Conservation (phyloP, 129 eudicot species). For the Escallonia rubra region DNA sequence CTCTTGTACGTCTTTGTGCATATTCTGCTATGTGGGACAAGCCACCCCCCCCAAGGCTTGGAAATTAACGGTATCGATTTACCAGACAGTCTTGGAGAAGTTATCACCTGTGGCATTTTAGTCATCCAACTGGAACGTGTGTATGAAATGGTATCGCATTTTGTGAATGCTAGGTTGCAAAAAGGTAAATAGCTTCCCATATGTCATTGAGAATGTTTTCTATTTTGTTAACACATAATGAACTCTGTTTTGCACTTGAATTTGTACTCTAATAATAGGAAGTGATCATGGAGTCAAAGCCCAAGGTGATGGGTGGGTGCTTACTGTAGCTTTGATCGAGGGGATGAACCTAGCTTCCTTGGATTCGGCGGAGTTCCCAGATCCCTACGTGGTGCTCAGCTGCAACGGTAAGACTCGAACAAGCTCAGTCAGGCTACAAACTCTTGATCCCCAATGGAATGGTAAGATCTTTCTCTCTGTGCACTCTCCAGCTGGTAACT, state of each 20-base stretch:
- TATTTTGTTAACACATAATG: neutral
- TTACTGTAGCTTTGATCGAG: constrained; percentile 82
- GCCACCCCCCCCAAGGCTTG: constrained; percentile 48
- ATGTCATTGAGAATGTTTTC: neutral
- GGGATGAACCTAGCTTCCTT: constrained; percentile 60
- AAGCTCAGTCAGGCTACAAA: constrained; percentile 95
- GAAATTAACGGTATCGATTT: constrained; percentile 75
- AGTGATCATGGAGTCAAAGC: constrained; percentile 90
- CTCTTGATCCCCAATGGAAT: constrained; percentile 88
- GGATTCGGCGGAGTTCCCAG: constrained; percentile 47
- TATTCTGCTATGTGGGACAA: constrained; percentile 44
- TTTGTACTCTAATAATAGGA: constrained; percentile 38
- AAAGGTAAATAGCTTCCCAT: constrained; percentile 39
- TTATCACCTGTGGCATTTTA: constrained; percentile 56
- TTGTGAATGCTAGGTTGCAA: constrained; percentile 61
- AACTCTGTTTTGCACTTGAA: too few relatives aligned
- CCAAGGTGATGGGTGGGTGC: constrained; percentile 99
- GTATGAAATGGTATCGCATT: constrained; percentile 68
- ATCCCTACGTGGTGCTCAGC: constrained; percentile 83
- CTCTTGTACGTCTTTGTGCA: constrained; percentile 53
- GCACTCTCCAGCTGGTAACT: neutral
- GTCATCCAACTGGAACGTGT: constrained; percentile 65
- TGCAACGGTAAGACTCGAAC: constrained; percentile 91
- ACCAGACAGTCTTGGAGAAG: constrained; percentile 88
- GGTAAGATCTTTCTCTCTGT: constrained; percentile 28